Percentiles rank a stretch among this genome's conserved stretches.
phyloP scores from a whole-genome alignment of 202 grass and related monocot species.

The Brachypodium distachyon region DNA sequence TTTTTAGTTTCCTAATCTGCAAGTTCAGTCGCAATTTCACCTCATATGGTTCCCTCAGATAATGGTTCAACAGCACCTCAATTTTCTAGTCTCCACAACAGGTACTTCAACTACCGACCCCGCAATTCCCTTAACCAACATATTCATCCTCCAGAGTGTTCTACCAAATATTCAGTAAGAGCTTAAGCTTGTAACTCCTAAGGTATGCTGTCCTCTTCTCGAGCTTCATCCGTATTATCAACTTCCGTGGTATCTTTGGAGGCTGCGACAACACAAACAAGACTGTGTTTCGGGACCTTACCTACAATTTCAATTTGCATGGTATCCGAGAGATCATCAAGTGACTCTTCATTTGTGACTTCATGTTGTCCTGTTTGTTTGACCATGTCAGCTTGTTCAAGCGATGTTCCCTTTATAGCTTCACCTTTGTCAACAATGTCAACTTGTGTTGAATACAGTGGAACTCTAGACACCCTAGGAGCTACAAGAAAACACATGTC shows the following conservation, averaged over 20 bases:
- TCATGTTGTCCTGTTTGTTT: neutral
- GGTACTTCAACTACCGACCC: neutral
- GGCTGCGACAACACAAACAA: neutral
- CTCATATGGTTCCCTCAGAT: constrained; percentile 4
- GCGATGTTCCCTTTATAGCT: neutral
- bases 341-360: neutral
- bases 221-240: neutral
- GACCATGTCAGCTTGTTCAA: neutral
- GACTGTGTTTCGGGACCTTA: neutral
- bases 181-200: neutral
- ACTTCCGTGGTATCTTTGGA: neutral
- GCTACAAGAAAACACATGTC: constrained; percentile 3
- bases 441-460: neutral
- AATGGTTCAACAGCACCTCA: neutral
- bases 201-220: neutral
- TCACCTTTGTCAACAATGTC: neutral
- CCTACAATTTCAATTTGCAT: constrained; percentile 4
- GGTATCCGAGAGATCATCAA: constrained; percentile 1
- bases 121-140: neutral
- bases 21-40: neutral
- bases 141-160: neutral
- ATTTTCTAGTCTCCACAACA: neutral
- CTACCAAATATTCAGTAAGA: neutral
- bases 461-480: neutral
- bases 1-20: neutral